Evolutionary conservation across 73 alveolate species (phyloP), one percentile per base, ranked within the genome.

Genomic region (Paramecium primaurelia): DNA sequence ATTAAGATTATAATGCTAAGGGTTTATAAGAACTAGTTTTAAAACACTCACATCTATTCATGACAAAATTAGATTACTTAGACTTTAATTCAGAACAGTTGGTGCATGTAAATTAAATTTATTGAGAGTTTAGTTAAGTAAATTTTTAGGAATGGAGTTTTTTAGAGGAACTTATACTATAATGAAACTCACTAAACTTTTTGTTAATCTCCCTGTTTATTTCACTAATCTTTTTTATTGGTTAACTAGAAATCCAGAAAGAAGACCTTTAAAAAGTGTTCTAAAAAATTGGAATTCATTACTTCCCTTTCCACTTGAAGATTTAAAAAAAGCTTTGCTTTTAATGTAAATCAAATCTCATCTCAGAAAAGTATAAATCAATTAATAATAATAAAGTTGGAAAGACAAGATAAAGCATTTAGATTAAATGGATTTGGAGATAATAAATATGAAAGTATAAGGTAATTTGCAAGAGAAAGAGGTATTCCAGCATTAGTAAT

Each of bases 381-480:
- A 36, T 37, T 9, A 2, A 18, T 18, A 37, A 36, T 16, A 37
- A 34, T 32, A 10, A 47, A 73, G 87, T 2, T 73, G 40, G 60
- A 32, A 11, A 64, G 49, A 37, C 36, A 89, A 69, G 94, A 89
- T 38, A 59, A 69, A 73, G 94, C 94, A 2, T 89, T 89, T 49
- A 71, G 86, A 59, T 22, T 59, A 34, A 71, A 59, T 64, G 94
- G 94, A 71, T 89, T 89, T 83, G 92, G 84, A 22, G 92, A 71
- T 51, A 45, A 71, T 6, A 45, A 40, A 42, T 77, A 40, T 71
- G 86, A 69, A 58, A 69, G 85, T 40, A 69, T 89, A 34, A 71
- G 92, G 10, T 36, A 68, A 18, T 89, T 89, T 54, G 94, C 94
- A 32, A 89, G 94, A 73, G 94, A 89, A 89, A 89, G 94, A 89